These are phyloP conservation scores for Amesomyces nigricolor DNA, from an alignment of 2,329 filamentous ascomycete species.

Conservation along the genomic window DNA sequence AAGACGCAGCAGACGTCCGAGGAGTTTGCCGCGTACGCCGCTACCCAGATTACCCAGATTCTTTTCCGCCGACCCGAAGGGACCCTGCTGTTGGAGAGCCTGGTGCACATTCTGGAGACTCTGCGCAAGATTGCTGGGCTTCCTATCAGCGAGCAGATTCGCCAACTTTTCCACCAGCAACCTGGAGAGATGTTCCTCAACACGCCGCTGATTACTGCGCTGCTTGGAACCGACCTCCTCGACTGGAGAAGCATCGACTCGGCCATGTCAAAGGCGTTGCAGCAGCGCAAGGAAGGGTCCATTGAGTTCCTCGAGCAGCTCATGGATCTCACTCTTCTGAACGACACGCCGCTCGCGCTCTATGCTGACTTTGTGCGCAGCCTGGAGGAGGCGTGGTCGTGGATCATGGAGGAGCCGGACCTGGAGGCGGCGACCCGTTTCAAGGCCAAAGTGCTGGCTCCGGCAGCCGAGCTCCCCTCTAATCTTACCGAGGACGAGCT, in stretches of 20 bases:
- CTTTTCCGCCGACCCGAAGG: slow-evolving; percentile 52
- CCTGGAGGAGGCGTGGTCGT: slow-evolving; percentile 72
- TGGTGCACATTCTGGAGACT: slow-evolving; percentile 57
- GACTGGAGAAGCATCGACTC: slow-evolving; percentile 63
- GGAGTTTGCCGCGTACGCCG: slow-evolving; percentile 53
- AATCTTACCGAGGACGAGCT: slow-evolving; percentile 52
- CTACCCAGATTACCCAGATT: slow-evolving; percentile 53
- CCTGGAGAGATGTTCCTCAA: slow-evolving; percentile 51
- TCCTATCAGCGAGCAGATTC: slow-evolving; percentile 49
- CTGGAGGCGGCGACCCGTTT: slow-evolving; percentile 63
- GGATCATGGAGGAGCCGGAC: slow-evolving; percentile 69
- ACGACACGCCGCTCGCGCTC: slow-evolving; percentile 69
- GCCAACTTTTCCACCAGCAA: slow-evolving; percentile 52
- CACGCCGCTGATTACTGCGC: slow-evolving; percentile 51
- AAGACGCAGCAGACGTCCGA: slow-evolving; percentile 57
- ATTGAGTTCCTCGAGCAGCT: slow-evolving; percentile 76
- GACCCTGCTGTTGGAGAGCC: slow-evolving; percentile 53
- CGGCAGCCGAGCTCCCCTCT: slow-evolving; percentile 36
- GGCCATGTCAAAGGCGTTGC: slow-evolving; percentile 67
- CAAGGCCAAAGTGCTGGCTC: slow-evolving; percentile 53
- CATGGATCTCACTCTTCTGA: slow-evolving; percentile 72
- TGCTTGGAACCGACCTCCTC: slow-evolving; percentile 55
- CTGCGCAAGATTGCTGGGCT: slow-evolving; percentile 55
- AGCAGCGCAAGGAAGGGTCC: slow-evolving; percentile 63
- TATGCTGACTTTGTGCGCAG: slow-evolving; percentile 83